Evolutionary conservation across 148 eudicot species (phyloP), one percentile per base, ranked within the genome.

Genomic region (Spergularia bocconei): DNA sequence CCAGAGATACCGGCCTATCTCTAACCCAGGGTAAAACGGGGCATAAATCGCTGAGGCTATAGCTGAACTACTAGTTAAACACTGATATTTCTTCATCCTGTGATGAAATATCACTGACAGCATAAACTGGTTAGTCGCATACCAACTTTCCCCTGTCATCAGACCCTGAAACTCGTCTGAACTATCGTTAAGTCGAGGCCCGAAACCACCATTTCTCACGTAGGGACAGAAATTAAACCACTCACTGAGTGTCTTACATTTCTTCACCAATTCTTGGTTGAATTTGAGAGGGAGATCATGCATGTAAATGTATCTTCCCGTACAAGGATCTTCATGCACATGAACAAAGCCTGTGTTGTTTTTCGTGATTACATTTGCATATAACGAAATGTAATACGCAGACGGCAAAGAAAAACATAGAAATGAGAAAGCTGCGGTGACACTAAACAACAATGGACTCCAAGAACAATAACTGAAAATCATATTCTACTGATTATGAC

Each of bases 11-110:
- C 75, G 81, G 12, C 79, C 59, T 2, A 76, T 20, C 7, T 86
- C 87, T n/a, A 86, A 61, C 0, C 89, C 85, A 39, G 89, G 75
- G 20, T 86, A 86, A 21, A 68, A 86, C 4, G 90, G 90, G 0
- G 83, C 85, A 17, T 72, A 85, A 13, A 87, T 67, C 0, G 85
- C 85, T 3, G 88, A 72, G 1, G 88, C 90, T 10, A 72, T 4
- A 0, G 81, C 50, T 1, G 88, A 87, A 41, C 82, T 71, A 2
- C 20, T 70, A 2, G 90, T 87, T 47, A 85, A 59, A 60, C 90
- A 87, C 55, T 83, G 72, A 19, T 87, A 87, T 36, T 71, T 71
- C 67, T 82, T 81, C 89, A 86, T 79, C 4, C 89, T 67, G 0
- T 71, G 19, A 44, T 81, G 81, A 65, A 84, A 86, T 21, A 83